Conservation (phyloP, 352 stramenopile genomes). For the Phytophthora quininea region DNA sequence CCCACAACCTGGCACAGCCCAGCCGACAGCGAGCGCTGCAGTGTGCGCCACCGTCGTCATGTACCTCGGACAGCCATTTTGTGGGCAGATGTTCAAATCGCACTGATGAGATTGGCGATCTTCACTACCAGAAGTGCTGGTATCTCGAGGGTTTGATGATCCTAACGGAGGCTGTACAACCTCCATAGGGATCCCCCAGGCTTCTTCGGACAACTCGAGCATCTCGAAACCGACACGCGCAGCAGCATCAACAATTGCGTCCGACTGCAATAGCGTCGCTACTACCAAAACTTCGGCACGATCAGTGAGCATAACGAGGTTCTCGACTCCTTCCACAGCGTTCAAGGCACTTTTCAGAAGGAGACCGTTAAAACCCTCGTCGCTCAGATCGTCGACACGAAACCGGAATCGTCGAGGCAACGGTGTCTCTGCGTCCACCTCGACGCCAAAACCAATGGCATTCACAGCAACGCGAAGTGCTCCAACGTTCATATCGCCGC, state of each 20-base stretch:
- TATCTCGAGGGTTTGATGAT: slow-evolving; percentile 11
- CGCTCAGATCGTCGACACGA: slow-evolving; percentile 48
- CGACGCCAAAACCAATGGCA: slow-evolving; percentile 65
- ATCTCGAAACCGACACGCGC: slow-evolving; percentile 50
- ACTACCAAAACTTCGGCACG: slow-evolving; percentile 63
- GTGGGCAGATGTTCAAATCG: slow-evolving; percentile 63
- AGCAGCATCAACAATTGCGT: slow-evolving; percentile 44
- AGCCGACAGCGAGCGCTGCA: slow-evolving; percentile 76
- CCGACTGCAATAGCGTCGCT: slow-evolving; percentile 53
- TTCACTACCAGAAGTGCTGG: slow-evolving; percentile 8
- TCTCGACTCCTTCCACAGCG: slow-evolving; percentile 71
- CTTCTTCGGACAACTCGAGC: slow-evolving; percentile 58
- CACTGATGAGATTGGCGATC: slow-evolving; percentile 52
- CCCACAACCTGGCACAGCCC: slow-evolving; percentile 77
- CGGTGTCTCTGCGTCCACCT: slow-evolving; percentile 42
- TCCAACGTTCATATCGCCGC: slow-evolving; percentile 49
- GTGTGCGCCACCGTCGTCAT: slow-evolving; percentile 80
- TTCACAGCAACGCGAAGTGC: slow-evolving; percentile 49
- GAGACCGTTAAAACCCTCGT: slow-evolving; percentile 29
- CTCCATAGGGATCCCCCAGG: slow-evolving; percentile 42
- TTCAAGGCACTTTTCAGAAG: slow-evolving; percentile 34
- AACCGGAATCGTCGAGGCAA: slow-evolving; percentile 63
- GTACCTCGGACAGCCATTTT: slow-evolving; percentile 78
- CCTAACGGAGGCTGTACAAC: slow-evolving; percentile 23
- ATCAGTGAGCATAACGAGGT: slow-evolving; percentile 59